Percentiles rank a stretch among this genome's conserved stretches.
Evolutionary conservation across 805 yeast genomes (phyloP).

Genomic region (Spathaspora hagerdaliae): DNA sequence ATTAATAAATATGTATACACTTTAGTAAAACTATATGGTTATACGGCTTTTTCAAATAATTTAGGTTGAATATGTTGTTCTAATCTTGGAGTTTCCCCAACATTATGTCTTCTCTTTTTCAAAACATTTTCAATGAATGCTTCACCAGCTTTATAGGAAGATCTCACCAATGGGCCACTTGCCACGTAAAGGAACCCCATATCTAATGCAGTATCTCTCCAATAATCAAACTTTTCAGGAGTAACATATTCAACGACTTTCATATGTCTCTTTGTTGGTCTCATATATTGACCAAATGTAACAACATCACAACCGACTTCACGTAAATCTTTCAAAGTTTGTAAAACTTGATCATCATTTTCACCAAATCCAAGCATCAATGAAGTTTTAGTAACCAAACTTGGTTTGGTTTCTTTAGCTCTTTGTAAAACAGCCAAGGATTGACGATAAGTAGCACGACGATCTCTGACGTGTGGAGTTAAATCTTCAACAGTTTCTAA

Average conservation of each 20-base stretch:
- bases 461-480: constrained; percentile 92
- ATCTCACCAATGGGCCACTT: constrained; percentile 93
- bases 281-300: constrained; percentile 98
- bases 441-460: constrained; percentile 94
- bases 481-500: constrained; percentile 93
- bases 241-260: constrained; percentile 92
- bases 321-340: constrained; percentile 73
- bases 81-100: constrained; percentile 37
- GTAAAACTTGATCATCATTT: constrained; percentile 81
- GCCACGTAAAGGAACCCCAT: constrained; percentile 96
- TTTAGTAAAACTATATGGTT: background rate
- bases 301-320: constrained; percentile 83
- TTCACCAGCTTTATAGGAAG: constrained; percentile 98
- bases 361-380: constrained; percentile 97
- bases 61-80: constrained; percentile 18
- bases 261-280: constrained; percentile 98
- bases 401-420: constrained; percentile 76
- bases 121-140: constrained; percentile 92
- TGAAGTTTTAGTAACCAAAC: constrained; percentile 86
- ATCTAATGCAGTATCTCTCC: constrained; percentile 83
- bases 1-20: too few relatives aligned
- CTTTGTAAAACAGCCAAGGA: constrained; percentile 70
- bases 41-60: background rate
- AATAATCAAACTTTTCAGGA: constrained; percentile 91
- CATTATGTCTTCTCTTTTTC: constrained; percentile 61